These are phyloP conservation scores for Dittrichia graveolens DNA, from an alignment of 129 eudicot species.

Conservation along the genomic window DNA sequence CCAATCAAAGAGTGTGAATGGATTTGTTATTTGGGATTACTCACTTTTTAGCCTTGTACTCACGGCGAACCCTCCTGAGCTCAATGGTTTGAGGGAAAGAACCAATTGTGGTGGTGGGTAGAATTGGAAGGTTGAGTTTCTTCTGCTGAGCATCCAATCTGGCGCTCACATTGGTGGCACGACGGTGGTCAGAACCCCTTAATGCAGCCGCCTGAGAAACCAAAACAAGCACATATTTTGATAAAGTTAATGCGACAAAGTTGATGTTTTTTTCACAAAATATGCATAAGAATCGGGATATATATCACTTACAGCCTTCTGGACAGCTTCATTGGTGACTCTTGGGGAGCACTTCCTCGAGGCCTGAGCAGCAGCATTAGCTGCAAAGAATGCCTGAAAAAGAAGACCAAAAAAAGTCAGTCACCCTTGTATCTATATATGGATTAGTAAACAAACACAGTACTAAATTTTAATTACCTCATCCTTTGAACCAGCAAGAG, in stretches of 20 bases:
- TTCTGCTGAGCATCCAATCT: constrained; percentile 90
- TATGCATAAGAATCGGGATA: background rate
- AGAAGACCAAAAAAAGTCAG: background rate
- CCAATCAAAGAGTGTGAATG: background rate
- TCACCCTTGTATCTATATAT: background rate
- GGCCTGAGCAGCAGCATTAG: constrained; percentile 92
- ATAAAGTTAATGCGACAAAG: background rate
- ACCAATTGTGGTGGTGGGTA: constrained; percentile 96
- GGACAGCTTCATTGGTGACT: constrained; percentile 84
- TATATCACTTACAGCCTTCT: constrained; percentile 71
- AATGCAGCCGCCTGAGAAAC: constrained; percentile 67
- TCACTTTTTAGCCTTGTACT: constrained; percentile 91
- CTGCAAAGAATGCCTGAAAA: constrained; percentile 81
- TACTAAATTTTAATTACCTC: constrained; percentile 49
- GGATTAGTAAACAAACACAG: background rate
- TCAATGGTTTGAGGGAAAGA: constrained; percentile 98
- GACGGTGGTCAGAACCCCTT: constrained; percentile 89
- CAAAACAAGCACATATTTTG: background rate
- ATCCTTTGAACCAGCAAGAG: constrained; percentile 72
- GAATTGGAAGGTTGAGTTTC: constrained; percentile 90
- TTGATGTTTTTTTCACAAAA: too few relatives aligned
- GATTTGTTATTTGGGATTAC: constrained; percentile 21
- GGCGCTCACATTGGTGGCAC: constrained; percentile 84
- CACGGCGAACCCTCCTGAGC: constrained; percentile 94
- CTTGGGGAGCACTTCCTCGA: constrained; percentile 97